Percentiles rank a stretch among this genome's conserved stretches.
phyloP scores from a whole-genome alignment of 345 rosid species.

The Arabidopsis thaliana region TAIR10.1 NC_003076.8:15261501-15262000 shows the following conservation, averaged over 20 bases:
- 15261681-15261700: slow-evolving; percentile 12
- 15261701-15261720: not conserved
- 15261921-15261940: slow-evolving; percentile 14
- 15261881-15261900: not conserved
- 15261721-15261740: slow-evolving; percentile 30
- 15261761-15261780: slow-evolving; percentile 18
- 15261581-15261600: not conserved
- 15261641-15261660: slow-evolving; percentile 42
- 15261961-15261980: not conserved
- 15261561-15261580: slow-evolving; percentile 19
- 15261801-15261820: slow-evolving; percentile 17
- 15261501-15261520: not conserved
- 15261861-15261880: not conserved
- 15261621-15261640: slow-evolving; percentile 33
- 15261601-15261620: not conserved
- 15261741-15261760: not conserved
- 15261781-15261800: slow-evolving; percentile 25
- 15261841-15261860: not conserved
- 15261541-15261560: slow-evolving; percentile 4
- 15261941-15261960: not conserved
- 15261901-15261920: not conserved
- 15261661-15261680: slow-evolving; percentile 14
- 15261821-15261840: not conserved
- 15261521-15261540: rapidly evolving
- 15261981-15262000: slow-evolving; percentile 14